A percentile compares a stretch with the other conserved stretches of the same genome.
Conservation (phyloP, 768 basidiomycete species). For the Trametes cingulata region DNA sequence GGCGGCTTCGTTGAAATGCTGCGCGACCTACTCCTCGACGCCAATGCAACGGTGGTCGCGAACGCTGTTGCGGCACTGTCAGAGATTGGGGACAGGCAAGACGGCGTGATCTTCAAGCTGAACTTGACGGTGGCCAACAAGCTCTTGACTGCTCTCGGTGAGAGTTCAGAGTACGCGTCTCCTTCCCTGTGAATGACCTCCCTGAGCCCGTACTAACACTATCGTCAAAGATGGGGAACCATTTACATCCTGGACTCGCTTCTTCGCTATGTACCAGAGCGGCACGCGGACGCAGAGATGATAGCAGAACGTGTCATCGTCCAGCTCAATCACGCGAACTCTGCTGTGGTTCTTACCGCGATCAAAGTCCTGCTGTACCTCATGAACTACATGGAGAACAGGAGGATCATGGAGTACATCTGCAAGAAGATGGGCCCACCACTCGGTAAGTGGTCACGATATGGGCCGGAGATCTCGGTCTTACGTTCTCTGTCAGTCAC, state of each 20-base stretch:
- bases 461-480: neutral
- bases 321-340: constrained; percentile 97
- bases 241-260: constrained; percentile 97
- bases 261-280: constrained; percentile 90
- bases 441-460: constrained; percentile 56
- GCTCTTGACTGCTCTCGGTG: constrained; percentile 85
- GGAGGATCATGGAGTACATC: constrained; percentile 80
- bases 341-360: constrained; percentile 97
- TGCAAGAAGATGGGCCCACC: constrained; percentile 99
- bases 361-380: constrained; percentile 94
- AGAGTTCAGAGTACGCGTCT: constrained; percentile 91
- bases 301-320: constrained; percentile 95
- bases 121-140: constrained; percentile 88
- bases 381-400: constrained; percentile 99
- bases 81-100: constrained; percentile 95
- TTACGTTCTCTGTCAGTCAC: constrained; percentile 61
- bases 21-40: constrained; percentile 88
- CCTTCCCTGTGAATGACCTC: neutral
- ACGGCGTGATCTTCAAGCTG: constrained; percentile 89
- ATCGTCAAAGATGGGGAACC: constrained; percentile 84
- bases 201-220: neutral
- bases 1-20: constrained; percentile 90
- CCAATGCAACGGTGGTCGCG: constrained; percentile 95
- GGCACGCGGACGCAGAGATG: constrained; percentile 83
- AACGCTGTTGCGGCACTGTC: constrained; percentile 95